Base-by-base conservation (phyloP, 192 early-diverging fungal species). In the Backusella morwellensis region DNA sequence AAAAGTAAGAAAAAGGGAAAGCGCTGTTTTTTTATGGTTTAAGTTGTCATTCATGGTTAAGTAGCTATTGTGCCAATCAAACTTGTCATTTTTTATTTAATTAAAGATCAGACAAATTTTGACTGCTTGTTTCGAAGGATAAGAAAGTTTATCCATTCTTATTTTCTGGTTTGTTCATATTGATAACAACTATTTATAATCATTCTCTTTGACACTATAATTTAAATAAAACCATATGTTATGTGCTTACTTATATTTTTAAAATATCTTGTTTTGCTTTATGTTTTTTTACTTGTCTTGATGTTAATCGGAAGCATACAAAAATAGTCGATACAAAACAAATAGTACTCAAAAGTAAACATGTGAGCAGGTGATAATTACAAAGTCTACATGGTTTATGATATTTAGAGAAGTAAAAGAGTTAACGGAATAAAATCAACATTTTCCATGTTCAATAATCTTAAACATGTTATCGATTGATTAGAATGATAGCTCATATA, bases 21-120 rank as follows among this genome's bases (percentile, higher is more conserved):
- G 21, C 21, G 54, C 7, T 56, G 21, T 56, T 56, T 56, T 54
- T 21, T 23, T 52, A 52, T 56, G 19, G 47, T 56, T 56, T 26
- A 56, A 23, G 54, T 56, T 59, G 54, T 59, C 54, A 59, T 59
- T 59, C 54, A 59, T 59, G 56, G 23, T 26, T 29, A 12, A 63
- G 29, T 63, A 63, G 12, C 56, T 63, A 29, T 14, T 63, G 56
- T 63, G 56, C 56, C 56, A 63, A 63, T 63, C 56, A 63, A 63
- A 63, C 56, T 63, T 63, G 56, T 26, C 56, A 63, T 63, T 14
- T 63, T 63, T 63, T 12, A 32, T 29, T 29, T 29, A 63, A 29
- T 63, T 63, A 12, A 29, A 29, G 29, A 63, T 29, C 56, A 63
- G 56, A 63, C 23, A 63, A 63, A 26, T 50, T 50, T 12, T 63